These are phyloP conservation scores for Cyclostephanos tholiformis DNA, from an alignment of 108 stramenopile genomes.

Conservation along the genomic window DNA sequence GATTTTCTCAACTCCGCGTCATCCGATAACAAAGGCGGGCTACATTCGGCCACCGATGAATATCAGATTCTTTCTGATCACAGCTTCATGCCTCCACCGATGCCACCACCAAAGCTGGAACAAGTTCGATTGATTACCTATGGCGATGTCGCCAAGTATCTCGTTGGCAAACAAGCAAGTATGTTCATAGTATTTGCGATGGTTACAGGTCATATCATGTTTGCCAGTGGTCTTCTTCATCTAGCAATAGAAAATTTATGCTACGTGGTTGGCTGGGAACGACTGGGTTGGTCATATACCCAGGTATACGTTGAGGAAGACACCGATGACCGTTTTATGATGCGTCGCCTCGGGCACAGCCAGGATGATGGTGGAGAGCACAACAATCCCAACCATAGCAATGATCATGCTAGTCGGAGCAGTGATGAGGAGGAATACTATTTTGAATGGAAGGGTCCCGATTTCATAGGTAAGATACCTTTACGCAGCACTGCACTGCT, in stretches of 20 bases:
- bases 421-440: constrained; percentile 32
- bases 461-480: constrained; percentile 14
- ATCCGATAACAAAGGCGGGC: not conserved
- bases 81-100: not conserved
- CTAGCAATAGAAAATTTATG: constrained; percentile 50
- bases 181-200: constrained; percentile 40
- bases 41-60: constrained; percentile 6
- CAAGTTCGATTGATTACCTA: constrained; percentile 52
- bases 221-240: constrained; percentile 48
- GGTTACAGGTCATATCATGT: constrained; percentile 54
- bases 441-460: constrained; percentile 44
- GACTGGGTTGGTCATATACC: constrained; percentile 42
- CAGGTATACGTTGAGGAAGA: constrained; percentile 27
- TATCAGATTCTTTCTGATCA: constrained; percentile 11
- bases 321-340: not conserved
- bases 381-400: constrained; percentile 9
- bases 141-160: constrained; percentile 47
- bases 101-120: constrained; percentile 17
- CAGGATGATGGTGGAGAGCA: constrained; percentile 12
- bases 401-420: constrained; percentile 14
- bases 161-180: constrained; percentile 33
- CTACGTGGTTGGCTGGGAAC: constrained; percentile 49
- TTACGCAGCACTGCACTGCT: not conserved
- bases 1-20: not conserved
- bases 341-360: constrained; percentile 17